Conservation (phyloP, 306 rosid species). For the Glycine tomentella region DNA sequence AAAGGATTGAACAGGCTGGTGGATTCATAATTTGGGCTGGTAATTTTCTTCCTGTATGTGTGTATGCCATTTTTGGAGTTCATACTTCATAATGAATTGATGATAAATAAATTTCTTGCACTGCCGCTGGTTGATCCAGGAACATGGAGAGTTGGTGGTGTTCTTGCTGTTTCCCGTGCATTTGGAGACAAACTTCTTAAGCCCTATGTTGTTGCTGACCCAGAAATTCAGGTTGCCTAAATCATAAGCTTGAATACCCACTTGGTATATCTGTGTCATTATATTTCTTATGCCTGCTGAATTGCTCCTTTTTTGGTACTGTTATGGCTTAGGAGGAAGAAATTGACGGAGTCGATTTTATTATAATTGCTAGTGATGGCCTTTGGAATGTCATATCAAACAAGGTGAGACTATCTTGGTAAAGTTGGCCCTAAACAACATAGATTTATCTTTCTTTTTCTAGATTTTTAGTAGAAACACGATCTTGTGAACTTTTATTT, state of each 20-base stretch:
- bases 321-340: constrained; percentile 74
- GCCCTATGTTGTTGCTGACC: constrained; percentile 90
- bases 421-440: constrained; percentile 1
- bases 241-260: constrained; percentile 28
- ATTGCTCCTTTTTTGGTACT: constrained; percentile 27
- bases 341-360: constrained; percentile 77
- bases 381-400: constrained; percentile 93
- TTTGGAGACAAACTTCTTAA: constrained; percentile 88
- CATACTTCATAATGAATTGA: constrained; percentile 6
- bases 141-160: constrained; percentile 96
- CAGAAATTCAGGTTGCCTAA: constrained; percentile 79
- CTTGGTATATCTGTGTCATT: constrained; percentile 29
- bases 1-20: constrained; percentile 89
- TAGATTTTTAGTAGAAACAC: neutral
- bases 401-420: constrained; percentile 59
- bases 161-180: constrained; percentile 94
- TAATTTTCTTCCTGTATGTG: constrained; percentile 41
- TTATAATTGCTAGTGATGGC: constrained; percentile 89
- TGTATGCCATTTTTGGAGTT: neutral
- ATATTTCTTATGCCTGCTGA: constrained; percentile 36
- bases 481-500: neutral
- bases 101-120: constrained; percentile 22
- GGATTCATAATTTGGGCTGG: constrained; percentile 94
- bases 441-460: neutral
- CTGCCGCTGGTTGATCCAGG: constrained; percentile 57